phyloP scores from a whole-genome alignment of 2,329 filamentous ascomycete species.

The Bertia moriformis region DNA sequence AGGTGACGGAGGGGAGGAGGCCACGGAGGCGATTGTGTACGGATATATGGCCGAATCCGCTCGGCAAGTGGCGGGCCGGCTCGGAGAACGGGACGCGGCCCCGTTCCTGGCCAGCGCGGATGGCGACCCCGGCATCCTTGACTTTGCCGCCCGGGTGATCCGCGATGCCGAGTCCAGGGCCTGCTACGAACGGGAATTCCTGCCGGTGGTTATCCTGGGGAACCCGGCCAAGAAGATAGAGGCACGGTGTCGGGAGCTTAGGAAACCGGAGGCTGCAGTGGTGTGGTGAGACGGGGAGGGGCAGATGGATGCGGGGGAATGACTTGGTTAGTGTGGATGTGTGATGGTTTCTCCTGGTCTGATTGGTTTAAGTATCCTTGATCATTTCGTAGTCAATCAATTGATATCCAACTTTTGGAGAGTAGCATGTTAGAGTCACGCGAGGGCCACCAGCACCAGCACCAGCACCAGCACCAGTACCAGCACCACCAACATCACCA shows the following conservation, averaged over 20 bases:
- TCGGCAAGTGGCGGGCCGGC: too few relatives aligned
- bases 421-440: too few relatives aligned
- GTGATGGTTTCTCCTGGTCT: not conserved
- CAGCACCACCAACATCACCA: not conserved
- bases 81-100: too few relatives aligned
- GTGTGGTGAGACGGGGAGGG: not conserved
- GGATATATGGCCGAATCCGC: too few relatives aligned
- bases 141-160: not conserved
- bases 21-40: too few relatives aligned
- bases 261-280: too few relatives aligned
- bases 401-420: not conserved
- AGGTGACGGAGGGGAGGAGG: too few relatives aligned
- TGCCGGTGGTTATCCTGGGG: not conserved
- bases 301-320: not conserved
- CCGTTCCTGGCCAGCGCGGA: not conserved
- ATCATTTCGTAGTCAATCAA: not conserved
- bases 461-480: too few relatives aligned
- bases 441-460: too few relatives aligned
- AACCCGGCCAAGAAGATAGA: not conserved
- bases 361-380: not conserved
- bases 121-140: not conserved
- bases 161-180: not conserved
- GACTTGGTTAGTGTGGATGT: not conserved
- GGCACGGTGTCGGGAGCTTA: not conserved
- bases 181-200: not conserved